phyloP scores from a whole-genome alignment of 2,329 filamentous ascomycete genomes.

The Pseudodiploospora longispora region DNA sequence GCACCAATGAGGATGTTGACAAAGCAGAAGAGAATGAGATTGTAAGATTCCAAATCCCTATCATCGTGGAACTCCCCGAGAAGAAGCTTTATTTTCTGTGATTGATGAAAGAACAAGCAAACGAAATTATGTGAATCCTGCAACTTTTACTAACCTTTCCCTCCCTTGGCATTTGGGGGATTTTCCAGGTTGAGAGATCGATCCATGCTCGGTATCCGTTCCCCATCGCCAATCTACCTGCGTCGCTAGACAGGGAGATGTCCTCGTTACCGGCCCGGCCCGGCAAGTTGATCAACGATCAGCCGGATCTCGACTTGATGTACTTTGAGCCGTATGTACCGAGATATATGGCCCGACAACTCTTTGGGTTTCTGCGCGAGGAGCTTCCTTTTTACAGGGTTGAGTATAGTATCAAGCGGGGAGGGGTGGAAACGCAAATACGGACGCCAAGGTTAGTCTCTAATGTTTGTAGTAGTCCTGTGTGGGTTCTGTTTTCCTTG shows the following conservation, averaged over 20 bases:
- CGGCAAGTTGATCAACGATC: constrained; percentile 52
- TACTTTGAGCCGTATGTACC: constrained; percentile 70
- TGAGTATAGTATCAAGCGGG: constrained; percentile 62
- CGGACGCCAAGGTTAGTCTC: constrained; percentile 36
- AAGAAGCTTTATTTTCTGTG: no score
- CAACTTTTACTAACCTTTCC: background rate
- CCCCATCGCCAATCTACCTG: constrained; percentile 37
- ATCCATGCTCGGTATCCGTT: constrained; percentile 42
- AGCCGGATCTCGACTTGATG: constrained; percentile 63
- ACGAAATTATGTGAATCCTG: no score
- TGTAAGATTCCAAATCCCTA: background rate
- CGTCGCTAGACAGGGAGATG: constrained; percentile 29
- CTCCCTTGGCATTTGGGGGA: background rate
- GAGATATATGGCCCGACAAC: constrained; percentile 40
- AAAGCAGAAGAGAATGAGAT: constrained; percentile 3
- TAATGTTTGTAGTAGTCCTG: no score
- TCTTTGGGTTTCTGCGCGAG: constrained; percentile 65
- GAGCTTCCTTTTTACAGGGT: constrained; percentile 71
- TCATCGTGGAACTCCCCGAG: no score
- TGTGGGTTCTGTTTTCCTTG: no score
- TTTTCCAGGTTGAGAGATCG: constrained; percentile 21
- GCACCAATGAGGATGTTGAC: background rate
- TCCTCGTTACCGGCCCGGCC: constrained; percentile 41
- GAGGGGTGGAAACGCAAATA: constrained; percentile 54
- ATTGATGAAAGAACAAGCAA: no score